Evolutionary conservation across 352 stramenopile species (phyloP).

Genomic region (Pythium brassicae): DNA sequence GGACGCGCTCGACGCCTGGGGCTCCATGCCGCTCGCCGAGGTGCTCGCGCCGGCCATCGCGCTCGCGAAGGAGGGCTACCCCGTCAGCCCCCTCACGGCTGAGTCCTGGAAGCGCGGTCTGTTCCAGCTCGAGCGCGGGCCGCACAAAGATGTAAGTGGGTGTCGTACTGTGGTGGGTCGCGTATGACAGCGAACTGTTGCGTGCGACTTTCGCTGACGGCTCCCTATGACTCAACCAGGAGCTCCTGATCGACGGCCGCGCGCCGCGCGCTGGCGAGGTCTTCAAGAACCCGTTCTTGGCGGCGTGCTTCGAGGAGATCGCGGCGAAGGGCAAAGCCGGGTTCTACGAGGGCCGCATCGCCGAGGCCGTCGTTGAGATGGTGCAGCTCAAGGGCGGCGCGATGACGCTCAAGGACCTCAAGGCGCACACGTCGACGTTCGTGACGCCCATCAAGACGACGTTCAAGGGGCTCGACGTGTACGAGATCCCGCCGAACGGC

Average conservation of each 20-base stretch:
- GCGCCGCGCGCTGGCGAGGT: conserved; percentile 64
- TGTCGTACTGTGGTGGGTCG: no score
- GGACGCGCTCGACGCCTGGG: conserved; percentile 86
- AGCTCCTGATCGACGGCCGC: conserved; percentile 49
- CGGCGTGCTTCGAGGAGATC: conserved; percentile 81
- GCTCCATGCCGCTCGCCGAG: conserved; percentile 75
- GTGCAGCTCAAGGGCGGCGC: conserved; percentile 55
- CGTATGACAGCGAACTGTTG: not conserved
- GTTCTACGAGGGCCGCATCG: conserved; percentile 84
- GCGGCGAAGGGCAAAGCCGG: conserved; percentile 82
- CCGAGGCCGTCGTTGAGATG: conserved; percentile 84
- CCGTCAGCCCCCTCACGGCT: conserved; percentile 88
- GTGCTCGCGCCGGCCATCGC: conserved; percentile 88
- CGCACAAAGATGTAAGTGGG: conserved; percentile 27
- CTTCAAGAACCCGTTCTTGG: conserved; percentile 88
- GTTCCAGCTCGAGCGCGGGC: conserved; percentile 52
- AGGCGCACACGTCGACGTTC: conserved; percentile 83
- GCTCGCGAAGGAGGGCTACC: conserved; percentile 92
- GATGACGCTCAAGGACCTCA: conserved; percentile 86
- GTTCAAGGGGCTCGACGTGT: conserved; percentile 87
- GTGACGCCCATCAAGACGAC: conserved; percentile 87
- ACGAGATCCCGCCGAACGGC: conserved; percentile 94
- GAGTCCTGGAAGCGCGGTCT: conserved; percentile 78
- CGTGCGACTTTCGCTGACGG: not conserved
- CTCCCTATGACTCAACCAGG: conserved; percentile 11